A percentile compares a stretch with the other conserved stretches of the same genome.
These are phyloP conservation scores for Cladophialophora immunda DNA, from an alignment of 2,329 filamentous ascomycete genomes.

Conservation along the genomic window DNA sequence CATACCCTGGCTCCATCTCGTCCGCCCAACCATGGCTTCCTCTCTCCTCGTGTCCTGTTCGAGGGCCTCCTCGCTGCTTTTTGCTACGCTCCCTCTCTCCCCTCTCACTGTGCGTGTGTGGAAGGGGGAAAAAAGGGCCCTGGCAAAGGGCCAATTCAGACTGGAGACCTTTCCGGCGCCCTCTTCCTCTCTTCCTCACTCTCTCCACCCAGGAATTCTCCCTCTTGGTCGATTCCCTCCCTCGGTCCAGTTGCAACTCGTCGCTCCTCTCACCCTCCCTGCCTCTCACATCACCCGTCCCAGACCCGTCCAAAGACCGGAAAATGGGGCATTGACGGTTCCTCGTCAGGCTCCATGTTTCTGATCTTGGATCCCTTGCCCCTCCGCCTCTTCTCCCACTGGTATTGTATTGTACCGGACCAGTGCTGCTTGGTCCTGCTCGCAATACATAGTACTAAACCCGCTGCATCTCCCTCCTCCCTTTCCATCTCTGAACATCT, in stretches of 20 bases:
- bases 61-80: conserved; percentile 23
- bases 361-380: conserved; percentile 28
- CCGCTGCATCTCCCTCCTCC: conserved; percentile 27
- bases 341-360: conserved; percentile 31
- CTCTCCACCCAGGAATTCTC: conserved; percentile 14
- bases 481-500: conserved; percentile 23
- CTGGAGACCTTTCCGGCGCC: background rate
- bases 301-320: conserved; percentile 25
- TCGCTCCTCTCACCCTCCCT: conserved; percentile 21
- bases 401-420: conserved; percentile 37
- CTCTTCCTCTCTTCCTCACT: conserved; percentile 7
- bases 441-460: conserved; percentile 33
- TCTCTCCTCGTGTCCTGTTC: conserved; percentile 5
- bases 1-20: conserved; percentile 22
- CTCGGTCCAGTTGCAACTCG: conserved; percentile 16
- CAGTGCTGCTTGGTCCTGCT: conserved; percentile 7
- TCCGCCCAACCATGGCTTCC: conserved; percentile 31
- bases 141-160: background rate
- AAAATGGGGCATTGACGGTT: conserved; percentile 27
- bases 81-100: background rate
- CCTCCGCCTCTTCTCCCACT: conserved; percentile 21
- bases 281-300: conserved; percentile 13
- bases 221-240: conserved; percentile 16
- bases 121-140: background rate
- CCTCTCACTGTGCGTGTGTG: background rate